Base-by-base conservation (phyloP, 352 stramenopile genomes). In the Pythium utonaiense region DNA sequence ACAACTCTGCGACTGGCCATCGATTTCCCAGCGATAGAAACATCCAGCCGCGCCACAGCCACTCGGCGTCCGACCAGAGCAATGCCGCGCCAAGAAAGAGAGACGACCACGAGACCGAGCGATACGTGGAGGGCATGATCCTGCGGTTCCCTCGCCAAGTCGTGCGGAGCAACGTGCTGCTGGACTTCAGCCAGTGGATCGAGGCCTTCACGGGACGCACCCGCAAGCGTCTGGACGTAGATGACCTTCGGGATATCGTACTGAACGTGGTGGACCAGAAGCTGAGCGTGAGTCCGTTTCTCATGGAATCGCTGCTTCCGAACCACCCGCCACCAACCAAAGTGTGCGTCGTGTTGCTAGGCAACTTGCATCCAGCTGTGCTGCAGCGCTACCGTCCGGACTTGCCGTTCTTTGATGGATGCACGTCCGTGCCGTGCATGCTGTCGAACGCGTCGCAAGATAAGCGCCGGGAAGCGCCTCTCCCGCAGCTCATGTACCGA, bases 181-280 rank as follows among this genome's bases (percentile, higher is more conserved):
- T 91, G 22, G 71, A 88, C 57, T 93, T 93, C 60, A 75, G 63
- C 10, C 60, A 66, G 50, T 93, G 83, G 83, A 86, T 90, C 77
- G 75, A 76, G 24, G 51, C 70, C n/a, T 64, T 71, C 6, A 57
- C 53, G 22, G 47, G 33, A 6, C 66, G 71, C 16, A 70, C 51
- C 38, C 74, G 77, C 10, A 73, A 77, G 30, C 75, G 83, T 1
- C 50, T 89, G 45, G 63, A 81, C 31, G 66, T 87, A 1, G 73
- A 89, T 17, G 80, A 91, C 49, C 58, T 91, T 28, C 80, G 89
- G 55, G 65, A 77, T 41, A 55, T 93, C 33, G 36, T 93, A 45
- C 62, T 89, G 2, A 77, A 83, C 22, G 66, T 83, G 45, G 44
- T 88, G 21, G 38, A 64, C 31, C 1, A 58, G 22, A 59, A 75